Evolutionary conservation across 31 red algal species (phyloP), one percentile per base, ranked within the genome.

Genomic region (Asparagopsis taxiformis): DNA sequence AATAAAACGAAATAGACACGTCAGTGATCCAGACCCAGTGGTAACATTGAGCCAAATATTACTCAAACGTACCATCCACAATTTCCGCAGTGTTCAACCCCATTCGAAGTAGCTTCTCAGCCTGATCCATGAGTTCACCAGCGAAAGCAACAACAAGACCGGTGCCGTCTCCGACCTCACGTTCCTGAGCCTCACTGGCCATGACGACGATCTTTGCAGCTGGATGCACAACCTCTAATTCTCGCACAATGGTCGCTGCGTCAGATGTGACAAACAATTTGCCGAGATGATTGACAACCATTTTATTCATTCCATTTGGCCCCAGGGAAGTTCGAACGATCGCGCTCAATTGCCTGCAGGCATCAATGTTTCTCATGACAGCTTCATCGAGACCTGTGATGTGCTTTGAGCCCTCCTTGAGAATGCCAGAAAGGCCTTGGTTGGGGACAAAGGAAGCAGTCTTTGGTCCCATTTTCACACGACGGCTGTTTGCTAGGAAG

Each of bases 251-350:
- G 3, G 97, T 99, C 3, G 97, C 97, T 7, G 92, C 91, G 75
- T 99, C 97, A 0, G 97, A 95, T 11, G 97, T 99, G 53, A 99
- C 88, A 49, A 95, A 95, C 33, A 99, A 38, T 55, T 95, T 95
- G 33, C 84, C 88, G 34, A 95, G 41, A 55, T 90, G 92, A 55
- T 93, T 95, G 49, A 88, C 75, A 46, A 99, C 69, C 76, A 99
- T 86, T 59, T 99, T 99, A 51, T 95, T 92, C 79, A 79, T 88
- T 9, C 92, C 97, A 75, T 90, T 88, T 3, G 97, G 97, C 20
- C 97, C 97, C 29, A 95, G 49, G 25, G 84, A 90, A 19, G 92
- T 89, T 1, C 92, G 85, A 20, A 99, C 89, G 59, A 99, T 82
- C 20, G 87, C 68, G 49, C 75, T 84, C 52, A 99, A 77, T 59